These are phyloP conservation scores for Aspergillus persii DNA, from an alignment of 2,329 filamentous ascomycete genomes.

Conservation along the genomic window DNA sequence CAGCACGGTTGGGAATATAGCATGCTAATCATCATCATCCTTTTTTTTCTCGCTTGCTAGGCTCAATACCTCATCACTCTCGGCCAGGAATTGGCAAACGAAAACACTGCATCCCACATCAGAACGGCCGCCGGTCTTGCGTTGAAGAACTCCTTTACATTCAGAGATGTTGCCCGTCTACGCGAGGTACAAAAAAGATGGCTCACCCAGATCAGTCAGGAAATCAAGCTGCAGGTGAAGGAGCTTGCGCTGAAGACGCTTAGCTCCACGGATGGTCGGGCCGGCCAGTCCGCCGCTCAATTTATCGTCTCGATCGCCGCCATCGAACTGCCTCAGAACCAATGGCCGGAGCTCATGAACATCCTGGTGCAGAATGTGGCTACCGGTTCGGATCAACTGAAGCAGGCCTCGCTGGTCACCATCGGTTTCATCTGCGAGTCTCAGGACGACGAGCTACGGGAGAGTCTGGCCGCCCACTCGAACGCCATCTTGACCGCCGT, in stretches of 20 bases:
- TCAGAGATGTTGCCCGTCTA: constrained; percentile 82
- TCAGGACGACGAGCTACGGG: constrained; percentile 80
- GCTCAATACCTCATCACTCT: constrained; percentile 89
- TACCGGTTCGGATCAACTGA: constrained; percentile 79
- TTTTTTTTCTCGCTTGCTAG: constrained; percentile 49
- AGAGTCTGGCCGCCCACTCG: constrained; percentile 78
- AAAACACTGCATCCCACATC: constrained; percentile 76
- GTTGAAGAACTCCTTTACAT: constrained; percentile 96
- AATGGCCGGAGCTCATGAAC: constrained; percentile 91
- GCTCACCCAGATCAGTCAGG: constrained; percentile 75
- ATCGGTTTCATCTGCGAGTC: constrained; percentile 99
- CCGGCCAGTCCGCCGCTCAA: constrained; percentile 86
- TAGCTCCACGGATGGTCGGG: constrained; percentile 72
- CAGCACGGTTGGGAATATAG: background rate
- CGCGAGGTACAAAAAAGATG: constrained; percentile 92
- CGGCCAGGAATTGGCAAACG: constrained; percentile 91
- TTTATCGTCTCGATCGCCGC: constrained; percentile 92
- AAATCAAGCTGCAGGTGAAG: constrained; percentile 86
- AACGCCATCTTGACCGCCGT: constrained; percentile 98
- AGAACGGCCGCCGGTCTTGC: constrained; percentile 93
- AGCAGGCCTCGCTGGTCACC: constrained; percentile 90
- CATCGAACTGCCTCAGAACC: constrained; percentile 87
- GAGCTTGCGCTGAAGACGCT: constrained; percentile 85
- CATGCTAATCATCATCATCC: constrained; percentile 24
- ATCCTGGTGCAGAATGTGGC: constrained; percentile 90